These are phyloP conservation scores for Comarum palustre DNA, from an alignment of 306 rosid genomes.

Conservation along the genomic window DNA sequence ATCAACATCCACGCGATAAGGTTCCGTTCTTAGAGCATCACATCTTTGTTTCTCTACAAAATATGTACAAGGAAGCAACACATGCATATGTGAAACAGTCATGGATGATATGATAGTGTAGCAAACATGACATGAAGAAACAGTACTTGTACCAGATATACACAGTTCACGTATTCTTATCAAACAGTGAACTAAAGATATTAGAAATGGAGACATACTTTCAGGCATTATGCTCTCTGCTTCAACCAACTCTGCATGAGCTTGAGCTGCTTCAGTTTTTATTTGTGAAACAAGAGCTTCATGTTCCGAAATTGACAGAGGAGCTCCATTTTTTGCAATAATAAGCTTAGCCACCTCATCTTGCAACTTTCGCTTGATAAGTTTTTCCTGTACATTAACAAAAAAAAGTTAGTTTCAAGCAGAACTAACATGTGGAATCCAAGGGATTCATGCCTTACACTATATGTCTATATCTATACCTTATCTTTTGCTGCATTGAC, in stretches of 20 bases:
- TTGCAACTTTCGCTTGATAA: constrained; percentile 37
- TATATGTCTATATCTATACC: constrained; percentile 27
- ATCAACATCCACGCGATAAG: constrained; percentile 36
- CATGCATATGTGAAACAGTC: background rate
- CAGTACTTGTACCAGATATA: background rate
- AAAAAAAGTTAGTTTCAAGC: background rate
- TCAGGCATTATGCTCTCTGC: constrained; percentile 37
- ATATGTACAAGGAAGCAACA: background rate
- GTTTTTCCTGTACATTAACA: constrained; percentile 33
- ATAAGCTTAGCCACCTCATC: constrained; percentile 45
- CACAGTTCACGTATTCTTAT: background rate
- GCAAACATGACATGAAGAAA: background rate
- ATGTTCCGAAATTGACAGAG: constrained; percentile 30
- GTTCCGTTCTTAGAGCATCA: constrained; percentile 39
- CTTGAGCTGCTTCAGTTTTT: constrained; percentile 49
- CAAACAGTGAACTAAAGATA: background rate
- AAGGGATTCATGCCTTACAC: background rate
- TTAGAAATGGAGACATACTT: constrained; percentile 40
- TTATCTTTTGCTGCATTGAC: constrained; percentile 38
- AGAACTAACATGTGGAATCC: background rate
- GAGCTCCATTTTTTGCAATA: constrained; percentile 27
- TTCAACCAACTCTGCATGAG: constrained; percentile 46
- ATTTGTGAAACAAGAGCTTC: constrained; percentile 39
- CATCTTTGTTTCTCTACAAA: constrained; percentile 27
- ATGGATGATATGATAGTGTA: background rate